Base-by-base conservation (phyloP, 1,139 yeast species). In the Suhomyces anneliseae region DNA sequence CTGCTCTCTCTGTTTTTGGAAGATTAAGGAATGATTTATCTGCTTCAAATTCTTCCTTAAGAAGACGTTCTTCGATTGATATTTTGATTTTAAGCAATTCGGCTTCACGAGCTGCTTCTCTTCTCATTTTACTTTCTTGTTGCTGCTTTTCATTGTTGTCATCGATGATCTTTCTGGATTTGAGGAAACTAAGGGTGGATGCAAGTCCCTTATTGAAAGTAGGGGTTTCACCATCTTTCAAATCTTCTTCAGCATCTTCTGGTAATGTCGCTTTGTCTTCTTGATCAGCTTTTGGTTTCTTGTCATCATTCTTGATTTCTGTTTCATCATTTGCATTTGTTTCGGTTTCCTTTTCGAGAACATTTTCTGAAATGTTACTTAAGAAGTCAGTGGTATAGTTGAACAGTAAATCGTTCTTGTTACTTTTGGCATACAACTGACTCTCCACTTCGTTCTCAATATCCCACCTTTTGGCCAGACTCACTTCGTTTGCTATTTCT, bases 371-470 rank as follows among this genome's bases (percentile, higher is more conserved):
- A 65, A 15, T 67, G 8, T 26, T 31, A 12, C 36, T 71, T 49
- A 87, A 68, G 60, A 87, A 85, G 34, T 81, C 86, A 3, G 72
- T 61, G 4, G 82, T 83, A 46, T 82, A 87, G 60, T 85, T 85
- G 69, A 0, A 79, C 70, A 32, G 79, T 52, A 1, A 9, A 9
- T 29, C 73, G 76, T 11, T 46, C 44, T n/a, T 24, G 10, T 32
- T 7, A 42, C 34, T 27, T 9, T 31, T 27, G 7, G 46, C 43
- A 48, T 53, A 54, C 4, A 52, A 40, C 4, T 46, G 54, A 36
- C 54, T 55, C 10, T 59, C 69, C 29, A 60, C 38, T 8, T 62
- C 62, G 10, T 67, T 65, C 40, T 70, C 76, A n/a, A 58, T 45
- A 14, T 67, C 68, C 54, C 58, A 52, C 14, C 67, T 49, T 43